Conservation (phyloP, 2,329 filamentous ascomycete genomes). For the Hypocrella siamensis region DNA sequence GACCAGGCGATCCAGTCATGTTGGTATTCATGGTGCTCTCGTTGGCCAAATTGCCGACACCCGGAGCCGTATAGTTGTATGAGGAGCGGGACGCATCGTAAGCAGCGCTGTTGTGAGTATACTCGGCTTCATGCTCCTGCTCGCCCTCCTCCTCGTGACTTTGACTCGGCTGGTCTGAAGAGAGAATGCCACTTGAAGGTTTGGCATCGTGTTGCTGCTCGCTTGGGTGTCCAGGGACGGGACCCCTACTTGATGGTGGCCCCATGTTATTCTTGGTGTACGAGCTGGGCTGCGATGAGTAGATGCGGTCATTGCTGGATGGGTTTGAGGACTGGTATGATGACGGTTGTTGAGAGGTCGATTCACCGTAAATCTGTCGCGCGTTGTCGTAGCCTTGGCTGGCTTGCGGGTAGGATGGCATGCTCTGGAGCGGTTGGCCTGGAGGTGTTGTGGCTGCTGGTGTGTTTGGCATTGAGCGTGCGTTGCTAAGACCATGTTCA, state of each 20-base stretch:
- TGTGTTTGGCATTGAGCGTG: conserved; percentile 79
- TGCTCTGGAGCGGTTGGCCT: conserved; percentile 49
- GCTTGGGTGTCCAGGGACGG: conserved; percentile 38
- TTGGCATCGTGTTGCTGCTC: conserved; percentile 52
- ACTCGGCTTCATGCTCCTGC: conserved; percentile 68
- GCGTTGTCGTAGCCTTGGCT: conserved; percentile 61
- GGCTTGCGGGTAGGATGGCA: conserved; percentile 59
- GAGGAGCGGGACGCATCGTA: conserved; percentile 59
- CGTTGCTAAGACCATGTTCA: conserved; percentile 60
- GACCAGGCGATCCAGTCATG: conserved; percentile 65
- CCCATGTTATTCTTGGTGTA: conserved; percentile 85
- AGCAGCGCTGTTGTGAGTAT: conserved; percentile 65
- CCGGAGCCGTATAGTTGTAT: conserved; percentile 63
- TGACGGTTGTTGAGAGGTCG: conserved; percentile 51
- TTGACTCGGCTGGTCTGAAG: conserved; percentile 30
- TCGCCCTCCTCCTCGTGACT: conserved; percentile 52
- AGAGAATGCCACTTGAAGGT: conserved; percentile 50
- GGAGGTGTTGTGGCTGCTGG: conserved; percentile 84
- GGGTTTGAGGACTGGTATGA: conserved; percentile 52
- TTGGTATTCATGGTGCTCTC: conserved; percentile 74
- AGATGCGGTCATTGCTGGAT: conserved; percentile 47
- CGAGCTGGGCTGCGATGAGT: conserved; percentile 46
- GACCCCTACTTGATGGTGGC: conserved; percentile 51
- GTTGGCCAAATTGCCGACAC: conserved; percentile 48
- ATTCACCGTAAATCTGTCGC: conserved; percentile 62